These are phyloP conservation scores for Hypericum perforatum DNA, from an alignment of 345 rosid genomes.

Conservation along the genomic window DNA sequence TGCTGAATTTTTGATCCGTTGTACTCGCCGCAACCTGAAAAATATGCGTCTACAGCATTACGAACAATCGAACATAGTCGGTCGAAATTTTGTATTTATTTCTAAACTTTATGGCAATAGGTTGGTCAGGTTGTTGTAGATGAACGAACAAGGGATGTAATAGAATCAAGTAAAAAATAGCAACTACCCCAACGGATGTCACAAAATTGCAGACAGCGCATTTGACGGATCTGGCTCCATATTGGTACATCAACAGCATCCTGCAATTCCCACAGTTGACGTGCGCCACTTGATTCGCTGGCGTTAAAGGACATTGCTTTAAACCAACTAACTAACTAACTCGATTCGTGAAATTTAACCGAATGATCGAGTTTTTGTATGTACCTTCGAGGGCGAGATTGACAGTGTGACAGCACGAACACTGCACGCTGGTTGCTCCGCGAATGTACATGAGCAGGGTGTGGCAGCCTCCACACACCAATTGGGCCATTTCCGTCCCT, in stretches of 20 bases:
- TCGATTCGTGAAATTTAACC: too few species aligned
- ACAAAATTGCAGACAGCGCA: slow-evolving; percentile 91
- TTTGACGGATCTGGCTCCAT: slow-evolving; percentile 88
- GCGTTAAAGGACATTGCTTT: too few species aligned
- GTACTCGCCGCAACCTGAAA: slow-evolving; percentile 88
- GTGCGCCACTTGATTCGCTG: slow-evolving; percentile 95
- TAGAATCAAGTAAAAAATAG: too few species aligned
- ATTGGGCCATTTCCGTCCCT: slow-evolving; percentile 98
- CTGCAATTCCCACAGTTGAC: slow-evolving; percentile 92
- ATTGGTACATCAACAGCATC: slow-evolving; percentile 92
- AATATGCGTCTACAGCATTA: slow-evolving; percentile 10
- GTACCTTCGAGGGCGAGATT: slow-evolving; percentile 48
- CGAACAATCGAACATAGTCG: background rate
- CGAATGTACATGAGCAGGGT: slow-evolving; percentile 92
- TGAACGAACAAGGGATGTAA: too few species aligned
- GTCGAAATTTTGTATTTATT: too few species aligned
- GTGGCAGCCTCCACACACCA: slow-evolving; percentile 98
- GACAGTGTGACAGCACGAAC: slow-evolving; percentile 94
- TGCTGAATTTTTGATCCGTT: slow-evolving; percentile 61
- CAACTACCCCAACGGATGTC: slow-evolving; percentile 73
- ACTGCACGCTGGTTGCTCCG: slow-evolving; percentile 96
- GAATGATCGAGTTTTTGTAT: too few species aligned
- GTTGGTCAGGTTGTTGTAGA: too few species aligned
- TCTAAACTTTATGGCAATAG: too few species aligned
- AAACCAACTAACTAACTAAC: too few species aligned